Conservation (phyloP, 257 asterid genomes). For the Penstemon newberryi region DNA sequence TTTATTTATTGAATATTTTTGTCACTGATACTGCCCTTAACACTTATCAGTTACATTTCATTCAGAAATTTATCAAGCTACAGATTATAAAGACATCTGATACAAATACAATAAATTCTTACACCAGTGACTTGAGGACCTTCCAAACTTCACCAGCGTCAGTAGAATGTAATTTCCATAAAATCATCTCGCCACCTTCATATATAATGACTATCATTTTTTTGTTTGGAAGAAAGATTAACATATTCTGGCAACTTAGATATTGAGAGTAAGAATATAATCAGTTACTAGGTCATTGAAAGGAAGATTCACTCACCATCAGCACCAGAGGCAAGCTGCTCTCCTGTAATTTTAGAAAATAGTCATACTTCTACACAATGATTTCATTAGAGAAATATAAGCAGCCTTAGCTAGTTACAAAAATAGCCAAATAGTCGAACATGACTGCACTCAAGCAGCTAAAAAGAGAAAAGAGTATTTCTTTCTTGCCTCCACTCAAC, state of each 20-base stretch:
- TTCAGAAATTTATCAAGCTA: conserved; percentile 13
- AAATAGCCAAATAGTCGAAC: neutral
- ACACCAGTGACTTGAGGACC: conserved; percentile 74
- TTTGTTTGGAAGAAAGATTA: conserved; percentile 1
- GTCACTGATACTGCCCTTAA: neutral
- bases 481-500: conserved; percentile 5
- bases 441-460: neutral
- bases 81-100: conserved; percentile 5
- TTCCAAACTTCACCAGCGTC: conserved; percentile 89
- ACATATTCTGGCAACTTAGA: conserved; percentile 13
- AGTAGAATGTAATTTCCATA: conserved; percentile 70
- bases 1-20: neutral
- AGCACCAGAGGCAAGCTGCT: conserved; percentile 93
- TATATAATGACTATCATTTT: conserved; percentile 2
- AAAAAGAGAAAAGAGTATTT: neutral
- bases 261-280: conserved; percentile 6
- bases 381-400: conserved; percentile 15
- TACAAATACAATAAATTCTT: conserved; percentile 40
- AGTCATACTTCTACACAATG: conserved; percentile 20
- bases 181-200: conserved; percentile 84
- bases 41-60: conserved; percentile 16
- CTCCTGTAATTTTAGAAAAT: conserved; percentile 61
- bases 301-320: conserved; percentile 61
- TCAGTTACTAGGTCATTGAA: conserved; percentile 1
- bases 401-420: conserved; percentile 1